Base-by-base conservation (phyloP, 2,329 filamentous ascomycete species). In the Aotearoamyces nothofagi region DNA sequence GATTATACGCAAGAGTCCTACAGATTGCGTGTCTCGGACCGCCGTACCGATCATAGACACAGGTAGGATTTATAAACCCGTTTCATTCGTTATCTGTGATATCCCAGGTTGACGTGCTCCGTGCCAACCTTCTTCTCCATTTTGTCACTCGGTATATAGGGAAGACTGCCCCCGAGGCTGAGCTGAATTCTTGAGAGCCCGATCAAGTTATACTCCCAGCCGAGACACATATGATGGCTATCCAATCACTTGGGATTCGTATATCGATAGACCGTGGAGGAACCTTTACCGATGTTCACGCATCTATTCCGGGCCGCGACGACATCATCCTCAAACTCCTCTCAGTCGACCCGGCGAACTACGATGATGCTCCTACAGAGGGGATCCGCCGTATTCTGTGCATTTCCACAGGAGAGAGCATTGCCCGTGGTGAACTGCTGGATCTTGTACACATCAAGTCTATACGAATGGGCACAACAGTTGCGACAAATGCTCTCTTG, bases 391-490 rank as follows among this genome's bases (percentile, higher is more conserved):
- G 73, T 5, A 57, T 78, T 2, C 57, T 78, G 19, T 67, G 66
- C 28, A 61, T 53, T 22, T 72, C 75, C 47, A 66, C 61, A 2
- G 63, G 63, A 31, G 58, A 59, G 32, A 61, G 70, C 14, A 72
- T 75, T 17, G 66, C 67, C 4, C 59, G 72, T 27, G 70, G 69
- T 9, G 52, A 70, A 42, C 57, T 67, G 3, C 53, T 78, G 5
- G 70, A 77, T 47, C 76, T 69, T 2, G 65, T 63, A 17, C 55
- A 65, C 42, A 67, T 74, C 48, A 73, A 74, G 45, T 75, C 68
- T 31, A 80, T 80, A 44, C 65, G 77, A 6, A 81, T 82, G 66
- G 78, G 78, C 9, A 83, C 78, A 1, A 82, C 77, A 0, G 73
- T 82, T 5, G 77, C 76, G 1, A 82, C 77, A 0, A 83, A 82